Conservation (phyloP, 2,329 filamentous ascomycete genomes). For the Phialophora verrucosa region DNA sequence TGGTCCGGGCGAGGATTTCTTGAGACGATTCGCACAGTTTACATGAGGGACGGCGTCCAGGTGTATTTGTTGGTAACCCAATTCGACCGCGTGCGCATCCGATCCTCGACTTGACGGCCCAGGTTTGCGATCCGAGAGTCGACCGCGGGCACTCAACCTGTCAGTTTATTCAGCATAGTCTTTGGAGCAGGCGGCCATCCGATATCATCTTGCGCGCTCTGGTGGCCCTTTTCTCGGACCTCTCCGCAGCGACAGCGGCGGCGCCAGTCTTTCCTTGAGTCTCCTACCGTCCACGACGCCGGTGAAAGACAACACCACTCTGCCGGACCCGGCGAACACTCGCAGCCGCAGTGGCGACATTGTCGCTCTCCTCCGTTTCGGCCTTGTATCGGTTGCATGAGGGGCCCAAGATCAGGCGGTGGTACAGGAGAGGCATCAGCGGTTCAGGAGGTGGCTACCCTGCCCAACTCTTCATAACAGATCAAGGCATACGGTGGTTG, state of each 20-base stretch:
- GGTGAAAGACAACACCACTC: not conserved
- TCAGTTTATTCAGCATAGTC: not conserved
- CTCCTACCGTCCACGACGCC: not conserved
- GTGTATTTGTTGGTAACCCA: constrained; percentile 14
- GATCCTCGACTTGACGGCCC: constrained; percentile 12
- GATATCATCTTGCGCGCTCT: constrained; percentile 13
- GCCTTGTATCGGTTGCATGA: constrained; percentile 27
- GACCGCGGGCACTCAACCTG: constrained; percentile 2
- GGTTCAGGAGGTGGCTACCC: constrained; percentile 22
- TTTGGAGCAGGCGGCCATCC: constrained; percentile 18
- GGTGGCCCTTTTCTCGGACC: constrained; percentile 2
- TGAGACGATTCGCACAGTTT: constrained; percentile 11
- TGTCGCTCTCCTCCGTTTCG: constrained; percentile 9
- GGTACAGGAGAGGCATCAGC: constrained; percentile 28
- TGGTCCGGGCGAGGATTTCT: constrained; percentile 10
- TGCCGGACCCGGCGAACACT: not conserved
- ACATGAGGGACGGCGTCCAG: constrained; percentile 19
- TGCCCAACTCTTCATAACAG: constrained; percentile 10
- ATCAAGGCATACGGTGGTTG: constrained; percentile 12
- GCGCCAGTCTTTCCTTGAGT: constrained; percentile 12
- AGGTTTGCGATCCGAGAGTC: constrained; percentile 7
- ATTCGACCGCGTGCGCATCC: constrained; percentile 17
- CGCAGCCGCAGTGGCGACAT: constrained; percentile 3
- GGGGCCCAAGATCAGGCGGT: constrained; percentile 13
- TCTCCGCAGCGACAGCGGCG: constrained; percentile 11